phyloP scores from a whole-genome alignment of 2,329 filamentous ascomycete species.

The Sporothrix humicola region DNA sequence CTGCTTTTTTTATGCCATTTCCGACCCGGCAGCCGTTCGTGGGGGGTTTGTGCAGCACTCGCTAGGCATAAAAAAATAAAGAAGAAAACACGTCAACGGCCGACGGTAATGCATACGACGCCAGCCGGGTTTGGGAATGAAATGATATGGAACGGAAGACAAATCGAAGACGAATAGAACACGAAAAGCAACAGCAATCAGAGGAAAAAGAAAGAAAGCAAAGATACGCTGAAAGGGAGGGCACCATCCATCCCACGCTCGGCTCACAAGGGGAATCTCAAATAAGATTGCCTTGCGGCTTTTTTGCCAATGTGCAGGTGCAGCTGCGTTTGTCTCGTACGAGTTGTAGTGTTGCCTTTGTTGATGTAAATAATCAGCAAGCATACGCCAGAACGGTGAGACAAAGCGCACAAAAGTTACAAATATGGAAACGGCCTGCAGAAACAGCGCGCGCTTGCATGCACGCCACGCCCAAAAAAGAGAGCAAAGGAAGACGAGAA shows the following conservation, averaged over 20 bases:
- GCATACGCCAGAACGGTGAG: no score
- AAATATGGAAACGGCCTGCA: constrained; percentile 1
- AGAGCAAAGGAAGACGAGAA: not conserved
- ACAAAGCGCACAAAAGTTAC: not conserved
- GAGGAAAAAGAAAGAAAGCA: not conserved
- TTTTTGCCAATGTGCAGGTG: not conserved
- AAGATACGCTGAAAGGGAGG: not conserved
- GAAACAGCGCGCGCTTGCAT: not conserved
- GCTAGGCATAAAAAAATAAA: not conserved
- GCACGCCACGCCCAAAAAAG: constrained; percentile 6
- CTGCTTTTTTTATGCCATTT: not conserved
- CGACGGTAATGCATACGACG: constrained; percentile 6
- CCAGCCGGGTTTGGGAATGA: not conserved
- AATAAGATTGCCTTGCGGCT: constrained; percentile 18
- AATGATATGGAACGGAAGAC: not conserved
- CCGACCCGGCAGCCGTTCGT: constrained; percentile 20
- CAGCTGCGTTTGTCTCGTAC: not conserved
- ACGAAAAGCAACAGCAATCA: no score
- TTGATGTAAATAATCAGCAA: not conserved
- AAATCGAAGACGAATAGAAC: not conserved
- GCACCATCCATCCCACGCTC: not conserved
- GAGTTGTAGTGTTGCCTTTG: not conserved
- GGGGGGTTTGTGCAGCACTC: constrained; percentile 2
- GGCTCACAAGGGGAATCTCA: not conserved
- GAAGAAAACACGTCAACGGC: constrained; percentile 4